phyloP scores from a whole-genome alignment of 768 basidiomycete genomes.

The Suillus variegatus region DNA sequence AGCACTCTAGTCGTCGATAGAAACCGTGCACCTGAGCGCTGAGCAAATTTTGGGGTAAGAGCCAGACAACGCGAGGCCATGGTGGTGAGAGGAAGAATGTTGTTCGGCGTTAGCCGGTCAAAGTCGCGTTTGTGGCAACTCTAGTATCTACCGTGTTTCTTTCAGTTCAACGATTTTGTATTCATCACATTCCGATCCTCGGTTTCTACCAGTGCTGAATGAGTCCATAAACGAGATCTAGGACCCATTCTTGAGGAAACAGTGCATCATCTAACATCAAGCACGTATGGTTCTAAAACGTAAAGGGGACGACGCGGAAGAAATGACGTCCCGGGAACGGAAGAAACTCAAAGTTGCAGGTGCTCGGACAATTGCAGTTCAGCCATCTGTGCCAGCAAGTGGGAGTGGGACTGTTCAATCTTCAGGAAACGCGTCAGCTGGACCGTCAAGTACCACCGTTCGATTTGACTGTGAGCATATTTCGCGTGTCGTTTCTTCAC shows the following conservation, averaged over 20 bases:
- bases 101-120: slow-evolving; percentile 26
- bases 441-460: slow-evolving; percentile 41
- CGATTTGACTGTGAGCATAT: slow-evolving; percentile 42
- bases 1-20: slow-evolving; percentile 46
- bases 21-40: slow-evolving; percentile 31
- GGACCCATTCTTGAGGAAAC: slow-evolving; percentile 21
- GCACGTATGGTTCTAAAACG: slow-evolving; percentile 45
- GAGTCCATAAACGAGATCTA: slow-evolving; percentile 14
- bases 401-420: slow-evolving; percentile 12
- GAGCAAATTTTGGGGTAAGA: slow-evolving; percentile 17
- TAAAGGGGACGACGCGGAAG: slow-evolving; percentile 31
- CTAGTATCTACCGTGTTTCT: background rate
- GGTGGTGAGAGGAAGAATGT: slow-evolving; percentile 8
- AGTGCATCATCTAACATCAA: slow-evolving; percentile 29
- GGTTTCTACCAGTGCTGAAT: slow-evolving; percentile 17
- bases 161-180: background rate
- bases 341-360: slow-evolving; percentile 68
- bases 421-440: slow-evolving; percentile 34
- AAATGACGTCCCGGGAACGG: slow-evolving; percentile 46
- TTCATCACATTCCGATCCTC: slow-evolving; percentile 15
- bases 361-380: slow-evolving; percentile 70
- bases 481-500: background rate
- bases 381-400: slow-evolving; percentile 31
- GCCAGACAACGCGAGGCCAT: slow-evolving; percentile 33
- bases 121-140: slow-evolving; percentile 7